These are phyloP conservation scores for Calocera cornea DNA, from an alignment of 768 basidiomycete genomes.

Conservation along the genomic window DNA sequence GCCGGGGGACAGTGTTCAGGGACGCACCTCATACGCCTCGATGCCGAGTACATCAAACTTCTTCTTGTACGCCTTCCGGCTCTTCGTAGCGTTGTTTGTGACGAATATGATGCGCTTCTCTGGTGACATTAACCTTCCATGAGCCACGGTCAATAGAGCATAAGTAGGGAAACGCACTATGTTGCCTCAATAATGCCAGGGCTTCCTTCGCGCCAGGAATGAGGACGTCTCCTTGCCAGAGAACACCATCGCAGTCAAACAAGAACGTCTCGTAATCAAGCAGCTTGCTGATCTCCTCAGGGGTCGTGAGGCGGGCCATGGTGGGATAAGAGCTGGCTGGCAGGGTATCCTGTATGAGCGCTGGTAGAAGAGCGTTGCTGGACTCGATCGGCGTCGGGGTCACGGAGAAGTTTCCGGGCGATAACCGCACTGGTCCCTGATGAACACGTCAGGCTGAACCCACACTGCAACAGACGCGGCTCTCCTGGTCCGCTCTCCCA, in stretches of 20 bases:
- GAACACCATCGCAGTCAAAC: constrained; percentile 91
- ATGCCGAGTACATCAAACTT: constrained; percentile 88
- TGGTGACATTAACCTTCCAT: constrained; percentile 19
- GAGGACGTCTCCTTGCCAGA: constrained; percentile 74
- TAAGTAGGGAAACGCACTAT: constrained; percentile 41
- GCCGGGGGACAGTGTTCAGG: neutral
- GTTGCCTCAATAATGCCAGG: constrained; percentile 51
- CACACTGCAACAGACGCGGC: neutral
- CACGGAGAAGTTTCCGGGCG: neutral
- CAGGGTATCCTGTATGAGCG: no score
- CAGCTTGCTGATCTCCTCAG: constrained; percentile 16
- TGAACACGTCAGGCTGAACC: neutral
- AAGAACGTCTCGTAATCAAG: constrained; percentile 80
- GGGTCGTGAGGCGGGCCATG: neutral
- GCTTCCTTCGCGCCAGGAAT: constrained; percentile 70
- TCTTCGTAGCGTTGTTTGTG: constrained; percentile 95
- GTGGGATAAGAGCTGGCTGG: no score
- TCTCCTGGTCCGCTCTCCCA: neutral
- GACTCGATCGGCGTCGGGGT: neutral
- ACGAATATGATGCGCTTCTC: constrained; percentile 83
- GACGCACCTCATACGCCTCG: constrained; percentile 68
- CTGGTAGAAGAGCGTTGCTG: neutral
- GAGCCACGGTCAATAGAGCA: neutral
- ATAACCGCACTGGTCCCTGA: neutral
- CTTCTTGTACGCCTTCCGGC: constrained; percentile 67